Evolutionary conservation across 83 land plant genomes (phyloP).

Genomic region (Picea abies): DNA sequence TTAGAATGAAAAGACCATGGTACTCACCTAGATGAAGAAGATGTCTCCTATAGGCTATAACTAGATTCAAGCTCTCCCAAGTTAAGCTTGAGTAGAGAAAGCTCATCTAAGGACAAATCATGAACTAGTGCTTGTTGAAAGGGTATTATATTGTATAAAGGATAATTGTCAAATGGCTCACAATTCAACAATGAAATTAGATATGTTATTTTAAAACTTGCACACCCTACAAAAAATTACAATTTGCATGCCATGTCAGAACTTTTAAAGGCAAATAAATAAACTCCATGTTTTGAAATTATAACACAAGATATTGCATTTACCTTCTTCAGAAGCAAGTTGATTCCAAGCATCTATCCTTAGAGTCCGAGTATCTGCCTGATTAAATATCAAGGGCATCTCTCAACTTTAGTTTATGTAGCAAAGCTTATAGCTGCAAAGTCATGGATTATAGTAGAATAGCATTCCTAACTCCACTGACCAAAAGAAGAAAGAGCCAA

Average conservation of each 20-base stretch:
- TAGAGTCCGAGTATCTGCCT: conserved; percentile 83
- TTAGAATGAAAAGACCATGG: not conserved
- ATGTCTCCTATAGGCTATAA: not conserved
- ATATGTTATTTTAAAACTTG: not conserved
- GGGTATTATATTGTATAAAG: not conserved
- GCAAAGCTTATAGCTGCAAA: no score
- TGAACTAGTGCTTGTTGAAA: no score
- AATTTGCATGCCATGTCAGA: not conserved
- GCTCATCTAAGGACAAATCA: not conserved
- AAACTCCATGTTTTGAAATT: not conserved
- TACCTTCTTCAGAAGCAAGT: conserved; percentile 91
- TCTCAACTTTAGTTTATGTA: not conserved
- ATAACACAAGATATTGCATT: not conserved
- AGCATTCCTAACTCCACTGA: not conserved
- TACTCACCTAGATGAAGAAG: not conserved
- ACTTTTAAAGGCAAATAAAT: not conserved
- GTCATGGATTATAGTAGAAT: not conserved
- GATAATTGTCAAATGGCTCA: not conserved
- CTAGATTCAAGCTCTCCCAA: not conserved
- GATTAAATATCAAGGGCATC: conserved; percentile 8
- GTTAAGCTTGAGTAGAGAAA: not conserved
- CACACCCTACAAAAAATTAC: not conserved
- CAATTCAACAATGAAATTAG: not conserved
- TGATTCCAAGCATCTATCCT: conserved; percentile 88
- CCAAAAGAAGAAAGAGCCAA: not conserved